Evolutionary conservation across 139 green algal genomes (phyloP), one percentile per base, ranked within the genome.

Genomic region (Chlamydomonas sp.): DNA sequence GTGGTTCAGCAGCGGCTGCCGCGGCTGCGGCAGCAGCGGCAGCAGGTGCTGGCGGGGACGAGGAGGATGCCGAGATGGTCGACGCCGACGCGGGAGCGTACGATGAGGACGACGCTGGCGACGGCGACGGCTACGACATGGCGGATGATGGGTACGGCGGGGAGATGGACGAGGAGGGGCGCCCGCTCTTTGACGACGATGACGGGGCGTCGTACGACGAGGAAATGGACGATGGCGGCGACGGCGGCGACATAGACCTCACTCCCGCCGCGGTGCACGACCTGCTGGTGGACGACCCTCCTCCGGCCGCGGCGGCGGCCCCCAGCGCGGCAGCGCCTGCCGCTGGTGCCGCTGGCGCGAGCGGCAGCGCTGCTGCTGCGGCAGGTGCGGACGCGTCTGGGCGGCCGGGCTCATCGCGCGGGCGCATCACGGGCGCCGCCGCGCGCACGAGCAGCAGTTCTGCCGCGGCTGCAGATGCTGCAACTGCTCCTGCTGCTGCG

Each of bases 261-360:
- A 73, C 71, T 6, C 64, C 65, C 20, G 75, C 83, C 72, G 72
- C 74, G n/a, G 89, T 95, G 39, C 87, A 94, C 54, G 87, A 94
- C 57, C 76, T 96, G 79, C 77, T 91, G 61, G 73, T 96, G 3
- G 79, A 62, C 20, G 76, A 85, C 39, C 70, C 36, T 3, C 30
- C 47, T 3, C 29, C 58, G 3, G 61, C 57, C 16, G 64, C 22
- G 5, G 28, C 22, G 28, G 28, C 31, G 30, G 62, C 29, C 20
- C 33, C n/a, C 33, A 38, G 31, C 73, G 37, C 34, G 22, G 68
- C 48, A 65, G 69, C 65, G 35, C 54, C 54, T 64, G 54, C 35
- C 10, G 10, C 39, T 26, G 31, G 57, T 5, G 63, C 63, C 37
- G 37, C 35, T 10, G 22, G 65, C 26, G 54, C 16, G 22, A 26